Evolutionary conservation across 192 early-diverging fungal species (phyloP), one percentile per base, ranked within the genome.

Genomic region (Coemansia sp.): DNA sequence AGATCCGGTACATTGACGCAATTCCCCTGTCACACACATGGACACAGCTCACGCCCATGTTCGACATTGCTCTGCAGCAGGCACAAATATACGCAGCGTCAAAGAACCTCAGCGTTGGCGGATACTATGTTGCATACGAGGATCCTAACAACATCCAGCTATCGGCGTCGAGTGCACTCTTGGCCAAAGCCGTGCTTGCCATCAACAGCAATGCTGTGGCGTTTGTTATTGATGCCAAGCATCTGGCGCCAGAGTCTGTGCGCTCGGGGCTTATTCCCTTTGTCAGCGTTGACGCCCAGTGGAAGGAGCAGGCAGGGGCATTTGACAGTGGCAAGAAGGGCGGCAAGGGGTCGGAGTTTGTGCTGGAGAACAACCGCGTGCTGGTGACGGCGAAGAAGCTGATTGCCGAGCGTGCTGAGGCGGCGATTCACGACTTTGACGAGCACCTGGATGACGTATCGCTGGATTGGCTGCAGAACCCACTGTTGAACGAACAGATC

Each of bases 21-120:
- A 70, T 97, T 22, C 93, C 95, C 47, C 81, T 94, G 16, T 85
- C 91, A 57, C 95, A 97, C 83, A 86, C 88, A 61, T 89, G 90
- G 85, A 82, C 83, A 29, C 85, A 86, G 14, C 78, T 94, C 63
- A 84, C 92, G 1, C 90, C 93, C 51, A 90, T 93, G 86, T 81
- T 92, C 11, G 92, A 95, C 71, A 83, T 91, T 6, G 92, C 93
- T 26, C 73, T 95, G 61, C 88, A 93, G 55, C 92, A 93, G 84
- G 90, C 88, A 27, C 65, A 68, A 26, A 35, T 57, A 10, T 74
- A 69, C 45, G 78, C 78, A 13, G 59, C 67, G 56, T 47, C 73
- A 35, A 71, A 75, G 55, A 51, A 60, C 7, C 73, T 74, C 13
- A 47, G 38, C 18, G 27, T 81, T 20, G 50, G 58, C 55, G 78